Evolutionary conservation across 768 basidiomycete species (phyloP), one percentile per base, ranked within the genome.

Genomic region (Lanmaoa rubissima): DNA sequence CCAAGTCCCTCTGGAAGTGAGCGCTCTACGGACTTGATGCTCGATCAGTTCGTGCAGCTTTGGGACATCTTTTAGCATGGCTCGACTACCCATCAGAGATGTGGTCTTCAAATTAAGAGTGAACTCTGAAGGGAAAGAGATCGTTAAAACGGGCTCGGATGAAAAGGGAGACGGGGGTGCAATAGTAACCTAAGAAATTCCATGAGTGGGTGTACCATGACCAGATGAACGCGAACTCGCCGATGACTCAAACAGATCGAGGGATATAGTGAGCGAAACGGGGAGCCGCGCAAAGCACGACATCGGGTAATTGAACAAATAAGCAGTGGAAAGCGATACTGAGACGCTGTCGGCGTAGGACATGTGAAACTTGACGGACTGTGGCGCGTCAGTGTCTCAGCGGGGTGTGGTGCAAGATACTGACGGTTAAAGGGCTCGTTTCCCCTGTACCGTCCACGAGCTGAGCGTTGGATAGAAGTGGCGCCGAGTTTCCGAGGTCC

Each of bases 21-120:
- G 75, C 19, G 84, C 77, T 46, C 82, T 81, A 40, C 90, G 80
- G 0, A 97, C 82, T 71, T 96, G 90, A 61, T 88, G 83, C 60
- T 91, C 82, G 49, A 99, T 92, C 49, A 99, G 79, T 69, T 99
- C 95, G 63, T 98, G 95, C 16, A 98, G 78, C 72, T 99, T 99
- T 26, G 97, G 96, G 1, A 99, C 91, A 66, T 99, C 94, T 57
- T 93, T 94, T 1, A 99, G 80, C 74, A 98, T 97, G n/a, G 97
- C 95, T 44, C 96, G 86, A 61, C 92, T 94, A 19, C 97, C 97
- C 78, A 98, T 87, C 5, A 98, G 81, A 28, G 94, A 98, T 8
- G 87, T 92, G 12, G 92, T 94, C 48, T 87, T 84, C 42, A 99
- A 78, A 63, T 90, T 85, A 19, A 99, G 84, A 16, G 84, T 84